Evolutionary conservation across 352 stramenopile species (phyloP), one percentile per base, ranked within the genome.

Genomic region (Pythium brassicae): DNA sequence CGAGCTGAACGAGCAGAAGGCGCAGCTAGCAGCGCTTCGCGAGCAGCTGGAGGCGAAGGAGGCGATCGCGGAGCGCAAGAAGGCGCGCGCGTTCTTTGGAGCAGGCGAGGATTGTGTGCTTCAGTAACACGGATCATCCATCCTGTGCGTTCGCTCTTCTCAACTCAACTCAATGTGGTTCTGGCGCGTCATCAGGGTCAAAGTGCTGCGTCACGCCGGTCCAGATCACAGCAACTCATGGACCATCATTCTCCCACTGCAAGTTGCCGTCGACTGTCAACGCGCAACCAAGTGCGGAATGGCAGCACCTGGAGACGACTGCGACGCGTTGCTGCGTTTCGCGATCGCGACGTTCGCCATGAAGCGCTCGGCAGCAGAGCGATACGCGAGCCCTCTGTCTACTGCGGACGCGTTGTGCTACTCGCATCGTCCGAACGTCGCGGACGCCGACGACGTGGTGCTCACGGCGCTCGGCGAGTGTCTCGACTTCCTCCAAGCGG

Each of bases 11-110:
- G 75, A 86, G 14, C 78, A 81, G 50, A 74, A 71, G 46, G 64
- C 68, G n/a, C 43, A 74, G 22, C 52, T 87, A 27, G 62, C 62
- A 29, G 63, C 71, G 39, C 61, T 92, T 20, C 78, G 67, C 3
- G 74, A 88, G n/a, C 69, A 78, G 29, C 49, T 88, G 34, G 69
- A 86, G 27, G 57, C 74, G 11, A 77, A 84, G 44, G 66, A 86
- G 39, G 68, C 69, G 7, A 61, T 76, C 29, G 61, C 65, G 29
- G 63, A 67, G 3, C 62, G 59, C 34, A 78, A 72, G 35, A 82
- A 83, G 48, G 65, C 51, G 25, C 71, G 49, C 19, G 55, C 73
- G 53, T 64, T 78, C 47, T 72, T 78, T 46, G 46, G 72, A 46
- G 49, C 43, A 20, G 57, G 52, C 58, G 73, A 92, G 23, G 78